Percentiles rank a stretch among this genome's conserved stretches.
phyloP scores from a whole-genome alignment of 352 stramenopile genomes.

The Phytophthora megakarya region DNA sequence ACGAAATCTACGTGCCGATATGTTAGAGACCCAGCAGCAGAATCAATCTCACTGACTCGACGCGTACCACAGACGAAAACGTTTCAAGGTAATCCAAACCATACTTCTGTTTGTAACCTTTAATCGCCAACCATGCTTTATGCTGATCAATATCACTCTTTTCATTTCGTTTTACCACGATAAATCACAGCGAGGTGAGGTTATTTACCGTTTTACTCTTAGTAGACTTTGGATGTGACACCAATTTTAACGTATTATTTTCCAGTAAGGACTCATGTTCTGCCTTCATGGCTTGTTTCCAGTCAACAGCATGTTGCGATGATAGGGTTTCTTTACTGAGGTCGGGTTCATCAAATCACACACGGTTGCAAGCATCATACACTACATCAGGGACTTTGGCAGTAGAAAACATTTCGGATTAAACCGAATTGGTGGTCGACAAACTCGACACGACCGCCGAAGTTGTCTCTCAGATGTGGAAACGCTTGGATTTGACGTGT shows the following conservation, averaged over 20 bases:
- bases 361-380: too few species aligned
- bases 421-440: too few species aligned
- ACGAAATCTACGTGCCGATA: too few species aligned
- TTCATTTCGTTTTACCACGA: slow-evolving; percentile 2
- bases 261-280: background rate
- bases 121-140: background rate
- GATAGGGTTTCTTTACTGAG: background rate
- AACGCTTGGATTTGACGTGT: too few species aligned
- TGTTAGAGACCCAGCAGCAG: too few species aligned
- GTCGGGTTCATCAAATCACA: background rate
- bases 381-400: too few species aligned
- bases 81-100: slow-evolving; percentile 1
- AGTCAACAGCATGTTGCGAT: background rate
- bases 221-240: background rate
- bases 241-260: background rate
- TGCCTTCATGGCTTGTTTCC: background rate
- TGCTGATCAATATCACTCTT: background rate
- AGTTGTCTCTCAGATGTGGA: too few species aligned
- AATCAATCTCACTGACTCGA: too few species aligned
- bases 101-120: slow-evolving; percentile 4
- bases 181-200: background rate
- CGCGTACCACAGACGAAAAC: too few species aligned
- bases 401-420: background rate
- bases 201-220: background rate
- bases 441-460: too few species aligned